Evolutionary conservation across 2,329 filamentous ascomycete species (phyloP), one percentile per base, ranked within the genome.

Genomic region (Alternaria burnsii): DNA sequence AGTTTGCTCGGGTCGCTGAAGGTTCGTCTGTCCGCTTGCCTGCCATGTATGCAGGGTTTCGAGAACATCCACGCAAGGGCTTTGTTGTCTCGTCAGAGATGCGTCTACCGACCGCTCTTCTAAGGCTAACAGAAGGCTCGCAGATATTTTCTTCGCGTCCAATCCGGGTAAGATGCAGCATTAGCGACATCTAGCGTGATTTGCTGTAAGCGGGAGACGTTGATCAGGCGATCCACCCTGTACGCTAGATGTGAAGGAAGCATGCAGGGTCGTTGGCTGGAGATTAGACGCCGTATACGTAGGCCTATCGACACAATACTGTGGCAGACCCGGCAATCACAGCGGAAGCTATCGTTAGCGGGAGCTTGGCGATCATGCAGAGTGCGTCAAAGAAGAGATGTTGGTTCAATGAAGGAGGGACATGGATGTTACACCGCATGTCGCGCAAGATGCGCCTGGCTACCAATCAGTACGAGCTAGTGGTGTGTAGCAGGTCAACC

Each of bases 21-120:
- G 22, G 36, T n/a, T 41, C 22, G 32, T 18, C 48, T 24, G 24
- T 42, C 30, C 42, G 7, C 41, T 32, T 57, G 54, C 46, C 44
- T 52, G 38, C 40, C 18, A 44, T 20, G 30, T 20, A 55, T 34
- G 32, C 16, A 55, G 46, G 41, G 30, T 36, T 40, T 18, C 32
- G 34, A 34, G 38, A 55, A 42, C 43, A n/a, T 55, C 53, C 41
- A 50, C 34, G 24, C 53, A 55, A 55, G 32, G 43, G 43, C 42
- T 38, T 58, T 41, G 50, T 46, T n/a, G 20, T 58, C 38, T 52
- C 26, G 40, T 34, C 28, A 44, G 30, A 52, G 40, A 30, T 52
- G 55, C 55, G 40, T 58, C 47, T 32, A 32, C 22, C 48, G 38
- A 36, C 44, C 28, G 54, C 38, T 34, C 38, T 56, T 50, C 46